Evolutionary conservation across 164 flowering plant genomes (phyloP), one percentile per base, ranked within the genome.

Genomic region (Magnolia sinica): DNA sequence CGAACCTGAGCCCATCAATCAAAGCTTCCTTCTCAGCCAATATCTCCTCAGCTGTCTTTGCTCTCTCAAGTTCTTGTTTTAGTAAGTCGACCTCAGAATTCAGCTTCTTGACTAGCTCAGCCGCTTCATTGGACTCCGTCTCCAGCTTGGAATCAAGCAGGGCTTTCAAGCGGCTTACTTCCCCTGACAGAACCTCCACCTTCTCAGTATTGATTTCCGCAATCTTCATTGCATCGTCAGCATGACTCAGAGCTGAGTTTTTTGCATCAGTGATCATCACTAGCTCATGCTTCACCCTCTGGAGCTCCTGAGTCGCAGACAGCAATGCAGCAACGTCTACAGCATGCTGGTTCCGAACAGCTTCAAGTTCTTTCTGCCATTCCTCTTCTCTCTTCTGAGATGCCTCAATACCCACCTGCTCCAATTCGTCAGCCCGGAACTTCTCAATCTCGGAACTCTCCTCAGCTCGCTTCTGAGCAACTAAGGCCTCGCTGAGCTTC

Each of bases 381-480:
- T 89, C 92, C 22, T 88, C 93, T 76, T 95, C 93, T 78, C 83
- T 91, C 83, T 87, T 91, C 74, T 92, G 91, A 68, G 91, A 82
- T 13, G 90, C 87, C 79, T 93, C 99, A 76, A 95, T 90, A 45
- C 91, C 93, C 0, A 87, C 90, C 78, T 93, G 97, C 78, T 95
- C 97, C 88, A 92, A 72, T 77, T 95, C 99, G 68, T 88, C 87
- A 20, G 99, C 93, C 16, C 97, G 89, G 79, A 95, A 95, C 81
- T 91, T 95, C 81, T 93, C 98, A 61, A 95, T 91, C 86, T 95
- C 99, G n/a, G 91, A 87, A 80, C 77, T 79, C 79, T 95, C 98
- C 78, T 95, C 97, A 0, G 98, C 97, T 77, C 87, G 82, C 82
- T 95, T 95, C 76, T 91, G 98, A 78, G 95, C 93, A 77, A 88